phyloP scores from a whole-genome alignment of 257 asterid genomes.

The Gynochthodes officinalis region DNA sequence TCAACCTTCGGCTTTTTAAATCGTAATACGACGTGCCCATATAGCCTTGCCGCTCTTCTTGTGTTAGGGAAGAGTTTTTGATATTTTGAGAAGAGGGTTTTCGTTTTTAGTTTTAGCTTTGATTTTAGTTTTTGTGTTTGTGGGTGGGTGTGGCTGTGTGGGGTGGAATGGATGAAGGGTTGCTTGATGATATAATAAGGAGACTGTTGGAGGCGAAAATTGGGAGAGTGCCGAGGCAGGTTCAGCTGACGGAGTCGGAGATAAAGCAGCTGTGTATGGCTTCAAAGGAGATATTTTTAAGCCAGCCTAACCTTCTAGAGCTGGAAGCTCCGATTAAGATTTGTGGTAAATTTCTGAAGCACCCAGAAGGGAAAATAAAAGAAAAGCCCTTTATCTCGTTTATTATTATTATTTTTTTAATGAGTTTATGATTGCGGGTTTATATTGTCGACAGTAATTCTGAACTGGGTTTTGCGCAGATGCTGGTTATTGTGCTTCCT shows the following conservation, averaged over 20 bases:
- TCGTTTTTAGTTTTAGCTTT: neutral
- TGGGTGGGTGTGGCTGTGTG: neutral
- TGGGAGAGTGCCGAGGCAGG: slow-evolving; percentile 35
- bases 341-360: slow-evolving; percentile 22
- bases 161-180: slow-evolving; percentile 27
- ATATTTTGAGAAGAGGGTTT: slow-evolving; percentile 7
- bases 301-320: slow-evolving; percentile 36
- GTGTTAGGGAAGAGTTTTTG: neutral
- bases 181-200: slow-evolving; percentile 29
- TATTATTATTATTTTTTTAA: neutral
- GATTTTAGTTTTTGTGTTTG: neutral
- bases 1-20: slow-evolving; percentile 1
- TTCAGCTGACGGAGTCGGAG: slow-evolving; percentile 28
- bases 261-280: slow-evolving; percentile 28
- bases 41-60: neutral
- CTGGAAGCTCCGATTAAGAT: slow-evolving; percentile 35
- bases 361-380: neutral
- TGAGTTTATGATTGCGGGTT: neutral
- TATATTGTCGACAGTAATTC: neutral
- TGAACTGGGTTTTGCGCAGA: neutral
- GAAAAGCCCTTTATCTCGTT: neutral
- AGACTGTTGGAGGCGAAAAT: slow-evolving; percentile 25
- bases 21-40: neutral
- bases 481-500: too few species aligned
- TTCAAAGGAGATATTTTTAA: slow-evolving; percentile 27